Evolutionary conservation across 345 rosid genomes (phyloP), one percentile per base, ranked within the genome.

Genomic region (Luvunga scandens): DNA sequence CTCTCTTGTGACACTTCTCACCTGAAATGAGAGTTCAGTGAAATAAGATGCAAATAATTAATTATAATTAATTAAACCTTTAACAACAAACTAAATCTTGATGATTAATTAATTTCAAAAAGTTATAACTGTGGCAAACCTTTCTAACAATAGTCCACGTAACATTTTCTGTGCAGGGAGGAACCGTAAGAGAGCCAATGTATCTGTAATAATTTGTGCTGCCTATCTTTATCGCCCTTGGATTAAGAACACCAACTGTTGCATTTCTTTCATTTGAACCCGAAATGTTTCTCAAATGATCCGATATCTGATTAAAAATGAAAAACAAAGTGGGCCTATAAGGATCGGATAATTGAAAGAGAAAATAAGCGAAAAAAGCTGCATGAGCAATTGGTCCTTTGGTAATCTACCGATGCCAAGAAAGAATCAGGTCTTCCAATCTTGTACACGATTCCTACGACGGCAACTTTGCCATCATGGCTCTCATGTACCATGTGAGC

Each of bases 131-230:
- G 21, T 0, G 6, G 9, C 27, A 33, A 33, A 36, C 98, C 92
- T 93, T 88, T 66, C 69, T 79, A 18, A 88, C 83, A 65, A 95
- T 64, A 78, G 89, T 93, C 98, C 98, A 95, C 16, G 75, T 18
- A 36, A 93, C 91, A 79, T 90, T 86, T 80, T 93, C 87, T 1
- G 92, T 87, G 85, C 98, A 95, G 45, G 98, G 98, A 84, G 98
- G 98, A 77, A 72, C 5, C 0, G 98, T 95, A 24, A 95, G 97
- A 73, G 98, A 95, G 38, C 98, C 98, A 2, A 87, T 27, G 78
- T 93, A 95, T 84, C 97, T 86, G 77, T 84, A 95, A 76, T 88
- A 95, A 75, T 90, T 86, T 79, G 90, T 79, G 80, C 91, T 87
- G 56, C 87, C 92, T 2, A 89, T 39, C 50, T 87, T 82, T 25